Evolutionary conservation across 768 basidiomycete species (phyloP).

Genomic region (Boletus fagicola): DNA sequence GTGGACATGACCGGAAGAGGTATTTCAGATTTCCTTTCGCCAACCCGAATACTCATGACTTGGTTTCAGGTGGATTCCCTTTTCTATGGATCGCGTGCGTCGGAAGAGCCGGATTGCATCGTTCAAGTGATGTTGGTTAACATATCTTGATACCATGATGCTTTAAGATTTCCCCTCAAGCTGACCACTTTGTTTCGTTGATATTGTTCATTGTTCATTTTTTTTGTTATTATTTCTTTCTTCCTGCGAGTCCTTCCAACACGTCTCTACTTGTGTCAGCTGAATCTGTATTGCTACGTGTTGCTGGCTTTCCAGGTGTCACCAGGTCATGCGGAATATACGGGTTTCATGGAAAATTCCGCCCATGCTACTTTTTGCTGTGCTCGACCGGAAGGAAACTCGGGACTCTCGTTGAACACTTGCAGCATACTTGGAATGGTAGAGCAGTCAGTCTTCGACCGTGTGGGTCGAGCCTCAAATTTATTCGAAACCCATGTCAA

Average conservation of each 20-base stretch:
- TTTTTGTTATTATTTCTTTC: not conserved
- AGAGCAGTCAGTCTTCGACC: not conserved
- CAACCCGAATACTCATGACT: not conserved
- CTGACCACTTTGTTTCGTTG: not conserved
- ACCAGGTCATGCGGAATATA: not conserved
- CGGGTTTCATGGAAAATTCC: not conserved
- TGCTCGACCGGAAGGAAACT: not conserved
- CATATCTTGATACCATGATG: not conserved
- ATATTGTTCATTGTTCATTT: not conserved
- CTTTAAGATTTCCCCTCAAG: not conserved
- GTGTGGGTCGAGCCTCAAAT: not conserved
- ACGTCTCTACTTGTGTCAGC: not conserved
- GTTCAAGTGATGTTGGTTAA: not conserved
- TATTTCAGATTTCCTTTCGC: not conserved
- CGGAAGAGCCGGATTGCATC: conserved; percentile 7
- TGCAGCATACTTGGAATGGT: not conserved
- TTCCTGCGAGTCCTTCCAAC: not conserved
- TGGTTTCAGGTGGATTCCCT: not conserved
- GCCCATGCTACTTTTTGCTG: not conserved
- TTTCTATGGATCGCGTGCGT: not conserved
- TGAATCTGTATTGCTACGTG: not conserved
- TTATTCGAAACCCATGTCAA: too few relatives aligned
- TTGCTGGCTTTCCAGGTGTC: not conserved
- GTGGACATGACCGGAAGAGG: conserved; percentile 2
- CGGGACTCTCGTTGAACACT: too few relatives aligned